These are phyloP conservation scores for Pyrenula massariospora DNA, from an alignment of 495 filamentous ascomycete species.

Conservation along the genomic window DNA sequence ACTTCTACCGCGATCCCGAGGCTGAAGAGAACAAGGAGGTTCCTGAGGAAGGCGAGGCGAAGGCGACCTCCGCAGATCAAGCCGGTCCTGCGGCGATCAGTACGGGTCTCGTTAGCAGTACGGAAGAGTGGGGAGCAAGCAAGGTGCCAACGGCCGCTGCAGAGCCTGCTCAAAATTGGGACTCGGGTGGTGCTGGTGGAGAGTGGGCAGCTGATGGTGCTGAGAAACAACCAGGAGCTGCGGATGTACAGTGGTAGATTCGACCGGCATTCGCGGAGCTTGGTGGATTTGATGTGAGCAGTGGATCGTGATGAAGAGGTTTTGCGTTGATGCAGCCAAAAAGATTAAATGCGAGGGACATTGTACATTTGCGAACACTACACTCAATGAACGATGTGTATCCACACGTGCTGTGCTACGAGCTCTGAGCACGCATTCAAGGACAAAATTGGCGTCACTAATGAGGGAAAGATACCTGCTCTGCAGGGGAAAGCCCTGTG, in stretches of 20 bases:
- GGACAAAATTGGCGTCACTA: slow-evolving; percentile 56
- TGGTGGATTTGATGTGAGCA: background rate
- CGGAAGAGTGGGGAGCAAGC: slow-evolving; percentile 62
- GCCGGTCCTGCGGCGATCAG: slow-evolving; percentile 69
- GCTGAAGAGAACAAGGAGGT: slow-evolving; percentile 95
- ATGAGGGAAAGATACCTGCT: slow-evolving; percentile 95
- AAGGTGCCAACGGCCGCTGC: slow-evolving; percentile 6
- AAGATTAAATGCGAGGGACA: too few species aligned
- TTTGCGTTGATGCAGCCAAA: too few species aligned
- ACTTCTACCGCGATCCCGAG: slow-evolving; percentile 99
- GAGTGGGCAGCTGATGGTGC: slow-evolving; percentile 61
- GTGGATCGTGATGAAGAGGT: too few species aligned
- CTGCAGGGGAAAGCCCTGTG: slow-evolving; percentile 92
- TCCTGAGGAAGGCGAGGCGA: slow-evolving; percentile 37
- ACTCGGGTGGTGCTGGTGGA: slow-evolving; percentile 70
- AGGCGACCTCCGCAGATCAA: slow-evolving; percentile 71
- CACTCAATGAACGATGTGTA: too few species aligned
- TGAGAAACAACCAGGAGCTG: slow-evolving; percentile 37
- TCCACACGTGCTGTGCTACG: too few species aligned
- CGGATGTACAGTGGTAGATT: slow-evolving; percentile 54
- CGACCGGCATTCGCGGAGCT: slow-evolving; percentile 9
- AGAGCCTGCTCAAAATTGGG: slow-evolving; percentile 36
- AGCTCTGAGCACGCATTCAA: slow-evolving; percentile 25
- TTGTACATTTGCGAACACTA: too few species aligned
- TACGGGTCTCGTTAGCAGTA: slow-evolving; percentile 49